Base-by-base conservation (phyloP, 2,329 filamentous ascomycete species). In the Claviceps cyperi region DNA sequence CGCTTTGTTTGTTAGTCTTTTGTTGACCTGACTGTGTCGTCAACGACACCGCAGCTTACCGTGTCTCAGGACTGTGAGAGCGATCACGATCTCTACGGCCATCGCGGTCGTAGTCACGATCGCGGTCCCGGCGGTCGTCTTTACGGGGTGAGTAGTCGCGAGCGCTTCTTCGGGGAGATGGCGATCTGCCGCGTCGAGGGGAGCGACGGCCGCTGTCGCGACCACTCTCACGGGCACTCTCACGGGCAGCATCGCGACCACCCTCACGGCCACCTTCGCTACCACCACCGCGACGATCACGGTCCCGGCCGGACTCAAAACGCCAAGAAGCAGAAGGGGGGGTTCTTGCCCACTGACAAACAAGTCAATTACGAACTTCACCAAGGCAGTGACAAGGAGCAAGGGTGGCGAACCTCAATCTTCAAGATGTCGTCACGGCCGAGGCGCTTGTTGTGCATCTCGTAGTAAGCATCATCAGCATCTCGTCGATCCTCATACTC, bases 401-500 rank as follows among this genome's bases (percentile, higher is more conserved):
- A 28, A n/a, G 8, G 15, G n/a, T 11, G 17, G 59, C 78, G 58
- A 71, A 95, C 92, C 80, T 98, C 92, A 58, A 98, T 97, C 75
- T 98, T 98, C 72, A 98, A 67, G 53, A 95, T 73, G 62, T 98
- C 92, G 64, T 98, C 92, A 55, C 91, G 84, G 46, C 89, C 90
- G 60, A 98, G 89, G 58, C 91, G 88, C 80, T 96, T 96, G 76
- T 97, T 97, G 66, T 98, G 92, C 92, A 98, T 98, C 73, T 98
- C 92, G 68, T 98, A 88, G 67, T 98, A 98, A 46, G 92, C 92
- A 72, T 98, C 92, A 68, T 98, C 92, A 56, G 92, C 90, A 75
- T 98, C 92, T 60, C 92, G 90, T 61, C 91, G 87, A 68, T 90
- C 94, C 74, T 98, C 92, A 69, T 98, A 98, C 72, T 98, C 92